Conservation (phyloP, 1,139 yeast genomes). For the Candida smagusa region DNA sequence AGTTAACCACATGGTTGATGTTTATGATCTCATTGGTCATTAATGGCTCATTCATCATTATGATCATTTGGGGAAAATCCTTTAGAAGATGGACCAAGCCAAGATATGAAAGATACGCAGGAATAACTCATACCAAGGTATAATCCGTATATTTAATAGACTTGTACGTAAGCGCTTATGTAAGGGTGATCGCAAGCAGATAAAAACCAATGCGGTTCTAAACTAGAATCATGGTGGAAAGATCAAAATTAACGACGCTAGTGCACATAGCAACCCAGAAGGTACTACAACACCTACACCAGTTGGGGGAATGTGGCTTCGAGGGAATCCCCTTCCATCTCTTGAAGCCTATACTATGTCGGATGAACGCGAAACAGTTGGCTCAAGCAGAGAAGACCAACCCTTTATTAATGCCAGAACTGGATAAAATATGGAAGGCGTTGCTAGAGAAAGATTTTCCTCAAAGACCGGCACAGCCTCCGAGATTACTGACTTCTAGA, state of each 20-base stretch:
- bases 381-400: conserved; percentile 41
- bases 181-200: no score
- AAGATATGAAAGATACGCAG: conserved; percentile 17
- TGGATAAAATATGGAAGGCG: conserved; percentile 50
- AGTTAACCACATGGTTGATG: conserved; percentile 43
- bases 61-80: conserved; percentile 38
- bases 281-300: conserved; percentile 17
- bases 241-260: conserved; percentile 8
- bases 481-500: conserved; percentile 2
- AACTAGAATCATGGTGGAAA: neutral
- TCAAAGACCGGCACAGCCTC: conserved; percentile 20
- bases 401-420: conserved; percentile 43
- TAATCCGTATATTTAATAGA: neutral
- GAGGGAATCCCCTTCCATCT: conserved; percentile 50
- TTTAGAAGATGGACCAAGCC: conserved; percentile 31
- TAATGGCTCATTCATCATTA: conserved; percentile 37
- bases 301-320: conserved; percentile 41
- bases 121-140: neutral
- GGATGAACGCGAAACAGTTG: conserved; percentile 48
- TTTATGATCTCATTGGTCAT: conserved; percentile 43
- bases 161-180: neutral
- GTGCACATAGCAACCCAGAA: conserved; percentile 16
- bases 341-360: conserved; percentile 38
- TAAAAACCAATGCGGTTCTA: no score
- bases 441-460: conserved; percentile 50